These are phyloP conservation scores for Musa schizocarpa DNA, from an alignment of 176 grass and related monocot genomes.

Conservation along the genomic window DNA sequence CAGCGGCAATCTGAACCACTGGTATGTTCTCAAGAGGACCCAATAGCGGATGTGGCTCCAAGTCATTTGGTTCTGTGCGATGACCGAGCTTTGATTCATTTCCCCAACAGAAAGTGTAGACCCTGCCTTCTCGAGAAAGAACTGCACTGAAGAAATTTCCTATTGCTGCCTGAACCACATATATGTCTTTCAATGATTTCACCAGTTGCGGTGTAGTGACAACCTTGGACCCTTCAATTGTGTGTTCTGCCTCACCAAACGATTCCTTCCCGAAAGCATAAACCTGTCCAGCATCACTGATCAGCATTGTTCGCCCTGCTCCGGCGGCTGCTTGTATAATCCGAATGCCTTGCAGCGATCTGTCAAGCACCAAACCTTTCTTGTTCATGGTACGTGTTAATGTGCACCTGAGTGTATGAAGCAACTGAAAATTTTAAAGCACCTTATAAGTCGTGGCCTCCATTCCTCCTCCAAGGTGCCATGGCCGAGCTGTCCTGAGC, in stretches of 20 bases:
- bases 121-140: constrained; percentile 66
- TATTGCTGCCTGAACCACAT: constrained; percentile 74
- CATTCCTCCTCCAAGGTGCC: constrained; percentile 70
- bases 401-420: constrained; percentile 24
- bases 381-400: constrained; percentile 20
- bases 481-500: constrained; percentile 79
- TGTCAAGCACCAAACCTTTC: constrained; percentile 31
- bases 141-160: constrained; percentile 91
- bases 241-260: constrained; percentile 76
- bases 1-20: constrained; percentile 75
- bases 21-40: constrained; percentile 72
- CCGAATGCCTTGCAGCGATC: constrained; percentile 74
- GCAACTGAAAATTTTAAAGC: constrained; percentile 38
- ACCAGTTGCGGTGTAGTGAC: constrained; percentile 61
- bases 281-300: constrained; percentile 81
- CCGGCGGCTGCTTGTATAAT: constrained; percentile 85
- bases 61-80: constrained; percentile 65
- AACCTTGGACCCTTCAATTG: constrained; percentile 41
- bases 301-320: constrained; percentile 64
- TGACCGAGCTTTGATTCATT: constrained; percentile 67
- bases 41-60: constrained; percentile 50
- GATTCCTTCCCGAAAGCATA: constrained; percentile 87
- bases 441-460: constrained; percentile 78
- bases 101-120: constrained; percentile 90
- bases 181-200: constrained; percentile 67